Conservation (phyloP, 345 rosid genomes). For the Eucalyptus tenuipes region DNA sequence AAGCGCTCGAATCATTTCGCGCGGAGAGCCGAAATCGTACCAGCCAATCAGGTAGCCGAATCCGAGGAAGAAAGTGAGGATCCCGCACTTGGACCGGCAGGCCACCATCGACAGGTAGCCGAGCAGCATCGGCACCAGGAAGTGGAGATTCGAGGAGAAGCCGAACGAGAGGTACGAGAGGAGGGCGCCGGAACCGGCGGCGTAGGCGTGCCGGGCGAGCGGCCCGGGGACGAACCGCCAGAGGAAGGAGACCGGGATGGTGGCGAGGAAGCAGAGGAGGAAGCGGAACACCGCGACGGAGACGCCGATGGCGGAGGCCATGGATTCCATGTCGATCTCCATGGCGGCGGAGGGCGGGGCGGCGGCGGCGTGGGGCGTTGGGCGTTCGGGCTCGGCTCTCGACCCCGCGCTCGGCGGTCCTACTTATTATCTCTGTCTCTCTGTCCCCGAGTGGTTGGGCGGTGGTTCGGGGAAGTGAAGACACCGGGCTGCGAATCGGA, state of each 20-base stretch:
- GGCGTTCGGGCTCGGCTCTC: neutral
- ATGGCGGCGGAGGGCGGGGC: neutral
- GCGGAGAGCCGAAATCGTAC: slow-evolving; percentile 7
- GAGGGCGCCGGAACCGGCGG: slow-evolving; percentile 51
- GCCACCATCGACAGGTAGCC: slow-evolving; percentile 76
- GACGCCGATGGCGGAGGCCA: slow-evolving; percentile 74
- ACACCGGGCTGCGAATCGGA: neutral
- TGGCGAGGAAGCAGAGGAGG: slow-evolving; percentile 77
- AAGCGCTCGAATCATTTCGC: neutral
- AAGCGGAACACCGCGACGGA: slow-evolving; percentile 79
- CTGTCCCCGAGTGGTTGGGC: neutral
- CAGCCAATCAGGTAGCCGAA: slow-evolving; percentile 92
- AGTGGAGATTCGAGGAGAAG: slow-evolving; percentile 81
- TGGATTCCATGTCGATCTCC: slow-evolving; percentile 40
- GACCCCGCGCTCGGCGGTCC: neutral
- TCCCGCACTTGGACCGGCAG: slow-evolving; percentile 54
- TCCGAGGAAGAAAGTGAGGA: slow-evolving; percentile 57
- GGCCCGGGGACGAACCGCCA: slow-evolving; percentile 62
- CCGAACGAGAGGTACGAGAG: slow-evolving; percentile 84
- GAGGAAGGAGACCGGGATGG: slow-evolving; percentile 59
- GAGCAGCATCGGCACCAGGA: slow-evolving; percentile 66
- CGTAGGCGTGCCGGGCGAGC: slow-evolving; percentile 50
- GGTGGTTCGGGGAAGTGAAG: neutral
- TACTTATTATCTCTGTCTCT: neutral
- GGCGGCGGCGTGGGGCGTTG: neutral